Base-by-base conservation (phyloP, 768 basidiomycete genomes). In the Leucocoprinus leucothites region DNA sequence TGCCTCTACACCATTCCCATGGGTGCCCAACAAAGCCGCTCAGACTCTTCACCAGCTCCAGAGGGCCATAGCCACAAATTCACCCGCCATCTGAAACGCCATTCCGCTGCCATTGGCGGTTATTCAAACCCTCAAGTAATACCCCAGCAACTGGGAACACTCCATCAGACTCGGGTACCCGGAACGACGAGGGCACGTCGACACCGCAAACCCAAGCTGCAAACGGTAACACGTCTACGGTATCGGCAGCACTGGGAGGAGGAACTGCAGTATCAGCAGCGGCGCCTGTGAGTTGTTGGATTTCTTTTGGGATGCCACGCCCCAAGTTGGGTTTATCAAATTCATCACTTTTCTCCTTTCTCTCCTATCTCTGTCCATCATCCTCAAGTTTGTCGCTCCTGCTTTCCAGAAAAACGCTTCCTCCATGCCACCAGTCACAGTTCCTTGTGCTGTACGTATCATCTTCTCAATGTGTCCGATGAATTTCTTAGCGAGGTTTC, bases 381-480 rank as follows among this genome's bases (percentile, higher is more conserved):
- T 40, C 53, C 18, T 46, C 58, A 9, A 69, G 51, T 43, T 45
- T 25, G 41, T 53, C 34, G 42, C 51, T 5, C 28, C 51, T 9
- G 11, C 51, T 42, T 43, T 53, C 28, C 42, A 53, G 26, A 28
- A 19, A 43, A 43, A 31, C 28, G 21, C 31, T 7, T 44, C 31
- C 2, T 46, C 24, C 14, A 56, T 53, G 55, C 47, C 53, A 14
- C 65, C 76, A 45, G 64, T 66, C 24, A 78, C 77, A 22, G 78
- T 80, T 47, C 78, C 78, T 19, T 80, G 78, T 60, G 74, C 77
- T 69, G 78, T 78, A 56, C 43, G 65, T 53, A 9, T 28, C 41
- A 58, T 42, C n/a, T n/a, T 51, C 55, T 34, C 46, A 43, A 26
- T 56, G 57, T 41, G 26, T 43, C 25, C 50, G 41, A n/a, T 22